Evolutionary conservation across 1,139 yeast genomes (phyloP).

Genomic region (Candida sanyaensis): DNA sequence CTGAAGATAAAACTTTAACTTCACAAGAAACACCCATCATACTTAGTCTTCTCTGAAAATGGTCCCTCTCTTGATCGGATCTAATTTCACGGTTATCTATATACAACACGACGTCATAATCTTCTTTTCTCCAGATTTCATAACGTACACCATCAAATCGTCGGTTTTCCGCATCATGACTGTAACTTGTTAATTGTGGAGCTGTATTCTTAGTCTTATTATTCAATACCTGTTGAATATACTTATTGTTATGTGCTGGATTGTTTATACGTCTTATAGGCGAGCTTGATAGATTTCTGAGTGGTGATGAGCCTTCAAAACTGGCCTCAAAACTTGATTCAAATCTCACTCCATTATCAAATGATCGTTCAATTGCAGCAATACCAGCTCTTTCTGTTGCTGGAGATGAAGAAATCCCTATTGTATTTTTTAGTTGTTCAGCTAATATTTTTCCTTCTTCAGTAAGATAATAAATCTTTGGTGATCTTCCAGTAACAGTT

Average conservation of each 20-base stretch:
- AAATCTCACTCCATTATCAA: constrained; percentile 36
- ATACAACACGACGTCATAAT: constrained; percentile 60
- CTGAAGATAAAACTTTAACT: constrained; percentile 66
- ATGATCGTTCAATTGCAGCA: constrained; percentile 24
- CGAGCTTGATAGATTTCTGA: constrained; percentile 2
- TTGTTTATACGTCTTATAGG: constrained; percentile 6
- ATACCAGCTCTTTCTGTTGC: constrained; percentile 7
- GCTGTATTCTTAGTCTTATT: neutral
- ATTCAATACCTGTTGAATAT: constrained; percentile 5
- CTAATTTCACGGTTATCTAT: constrained; percentile 83
- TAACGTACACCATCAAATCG: constrained; percentile 27
- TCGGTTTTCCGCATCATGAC: constrained; percentile 27
- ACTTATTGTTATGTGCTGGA: constrained; percentile 9
- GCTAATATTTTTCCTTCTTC: constrained; percentile 76
- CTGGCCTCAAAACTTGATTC: constrained; percentile 18
- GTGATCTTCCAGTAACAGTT: constrained; percentile 53
- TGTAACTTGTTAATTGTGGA: neutral
- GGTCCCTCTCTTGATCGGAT: constrained; percentile 63
- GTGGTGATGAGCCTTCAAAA: constrained; percentile 11
- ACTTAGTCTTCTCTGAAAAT: constrained; percentile 57
- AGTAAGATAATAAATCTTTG: constrained; percentile 63
- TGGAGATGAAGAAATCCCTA: constrained; percentile 34
- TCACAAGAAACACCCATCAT: constrained; percentile 53
- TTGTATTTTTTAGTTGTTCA: constrained; percentile 50
- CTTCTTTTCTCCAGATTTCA: constrained; percentile 39